Conservation (phyloP, 306 rosid genomes). For the Quercus suber region DNA sequence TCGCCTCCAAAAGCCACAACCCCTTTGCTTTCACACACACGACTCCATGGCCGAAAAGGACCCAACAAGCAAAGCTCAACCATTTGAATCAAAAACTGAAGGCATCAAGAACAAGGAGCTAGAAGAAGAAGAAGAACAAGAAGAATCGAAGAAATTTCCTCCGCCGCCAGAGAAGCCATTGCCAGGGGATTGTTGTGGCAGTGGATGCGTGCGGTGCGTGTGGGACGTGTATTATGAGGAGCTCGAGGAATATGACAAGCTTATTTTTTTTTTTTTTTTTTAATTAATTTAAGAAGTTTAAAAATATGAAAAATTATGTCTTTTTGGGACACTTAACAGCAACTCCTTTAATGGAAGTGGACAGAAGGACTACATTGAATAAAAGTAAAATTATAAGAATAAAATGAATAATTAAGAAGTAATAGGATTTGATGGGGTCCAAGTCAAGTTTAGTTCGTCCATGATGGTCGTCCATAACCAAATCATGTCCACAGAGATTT, state of each 20-base stretch:
- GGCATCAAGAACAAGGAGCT: neutral
- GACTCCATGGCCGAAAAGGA: conserved; percentile 30
- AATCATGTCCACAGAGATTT: too few species aligned
- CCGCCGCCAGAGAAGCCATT: conserved; percentile 89
- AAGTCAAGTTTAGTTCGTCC: too few species aligned
- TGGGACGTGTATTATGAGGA: conserved; percentile 91
- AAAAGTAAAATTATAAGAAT: too few species aligned
- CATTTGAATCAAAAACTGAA: conserved; percentile 1
- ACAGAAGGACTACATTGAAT: too few species aligned
- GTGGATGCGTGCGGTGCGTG: conserved; percentile 91
- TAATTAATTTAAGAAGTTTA: too few species aligned
- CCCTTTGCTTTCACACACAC: neutral
- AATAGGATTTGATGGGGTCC: too few species aligned
- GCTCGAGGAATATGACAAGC: conserved; percentile 69
- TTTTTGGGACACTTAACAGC: too few species aligned
- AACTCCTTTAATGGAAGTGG: too few species aligned
- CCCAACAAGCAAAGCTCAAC: neutral
- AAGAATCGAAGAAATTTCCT: conserved; percentile 16
- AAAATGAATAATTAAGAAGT: too few species aligned
- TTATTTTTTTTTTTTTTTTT: neutral
- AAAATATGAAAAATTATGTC: too few species aligned
- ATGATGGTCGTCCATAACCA: too few species aligned
- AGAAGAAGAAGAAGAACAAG: neutral
- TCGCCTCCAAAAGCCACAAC: neutral
- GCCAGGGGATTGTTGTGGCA: conserved; percentile 87